Evolutionary conservation across 257 asterid genomes (phyloP), one percentile per base, ranked within the genome.

Genomic region (Jasminum sambac): DNA sequence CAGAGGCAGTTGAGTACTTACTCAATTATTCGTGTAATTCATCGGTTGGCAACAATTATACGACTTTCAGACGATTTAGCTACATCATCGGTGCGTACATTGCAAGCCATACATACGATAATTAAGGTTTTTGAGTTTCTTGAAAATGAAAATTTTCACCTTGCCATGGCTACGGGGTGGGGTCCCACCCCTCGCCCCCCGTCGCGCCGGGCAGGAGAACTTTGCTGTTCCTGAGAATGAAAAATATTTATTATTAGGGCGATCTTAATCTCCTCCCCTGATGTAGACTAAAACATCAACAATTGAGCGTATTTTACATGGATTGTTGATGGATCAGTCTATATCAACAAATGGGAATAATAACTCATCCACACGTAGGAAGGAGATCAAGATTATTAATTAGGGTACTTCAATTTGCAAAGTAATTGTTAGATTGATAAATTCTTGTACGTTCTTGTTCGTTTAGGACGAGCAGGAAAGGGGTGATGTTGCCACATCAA

Each of bases 31-130:
- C 63, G 69, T 38, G 40, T 83, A 36, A 34, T 80, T n/a, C 84
- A 76, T 12, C 66, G 57, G 43, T 60, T 78, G 9, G 12, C 81
- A 11, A 72, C 38, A 25, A 67, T 73, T 37, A 5, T 74, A 2
- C 67, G 79, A 4, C 74, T 68, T 34, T 64, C 75, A 0, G 78
- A 83, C 23, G 83, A 83, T 23, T 43, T 83, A 5, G 87, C 72
- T n/a, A 83, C 84, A n/a, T 71, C 83, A 17, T 11, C 74, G 19
- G 87, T 83, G 60, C 4, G 77, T 71, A 39, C 17, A 5, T 52
- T 0, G 24, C 25, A 19, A 5, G 24, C 61, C 12, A 55, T 21
- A 19, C 16, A 55, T 16, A 48, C 3, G 21, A 52, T 4, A 52
- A 19, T 9, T 46, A 46, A n/a, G 11, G 6, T 48, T 43, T 46